phyloP scores from a whole-genome alignment of 164 flowering plant species.

The Cinnamomum micranthum region DNA sequence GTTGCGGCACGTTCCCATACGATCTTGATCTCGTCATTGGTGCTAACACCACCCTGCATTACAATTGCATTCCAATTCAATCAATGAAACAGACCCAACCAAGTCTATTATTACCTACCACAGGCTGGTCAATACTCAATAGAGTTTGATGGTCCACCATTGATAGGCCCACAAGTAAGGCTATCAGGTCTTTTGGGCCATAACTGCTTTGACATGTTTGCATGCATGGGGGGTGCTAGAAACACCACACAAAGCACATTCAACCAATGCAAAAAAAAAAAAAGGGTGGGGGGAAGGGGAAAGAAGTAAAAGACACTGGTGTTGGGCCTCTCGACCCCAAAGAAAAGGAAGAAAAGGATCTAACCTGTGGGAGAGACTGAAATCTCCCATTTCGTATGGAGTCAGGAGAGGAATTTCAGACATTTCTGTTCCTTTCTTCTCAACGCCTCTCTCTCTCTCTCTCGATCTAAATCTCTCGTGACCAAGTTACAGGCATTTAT shows the following conservation, averaged over 20 bases:
- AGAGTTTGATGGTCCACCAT: background rate
- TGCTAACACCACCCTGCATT: slow-evolving; percentile 1
- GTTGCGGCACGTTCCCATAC: slow-evolving; percentile 2
- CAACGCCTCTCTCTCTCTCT: background rate
- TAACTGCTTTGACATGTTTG: background rate
- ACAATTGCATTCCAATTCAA: background rate
- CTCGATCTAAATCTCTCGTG: no score
- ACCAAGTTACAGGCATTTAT: no score
- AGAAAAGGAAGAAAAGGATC: background rate
- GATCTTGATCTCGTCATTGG: background rate
- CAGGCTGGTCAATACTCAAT: background rate
- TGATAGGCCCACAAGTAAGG: background rate
- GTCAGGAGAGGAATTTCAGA: slow-evolving; percentile 1
- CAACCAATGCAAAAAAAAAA: background rate
- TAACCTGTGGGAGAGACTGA: slow-evolving; percentile 2
- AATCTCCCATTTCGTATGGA: background rate
- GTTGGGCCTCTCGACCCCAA: no score
- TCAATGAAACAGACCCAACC: background rate
- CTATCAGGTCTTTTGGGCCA: background rate
- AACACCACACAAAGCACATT: background rate
- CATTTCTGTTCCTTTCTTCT: background rate
- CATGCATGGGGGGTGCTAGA: no score
- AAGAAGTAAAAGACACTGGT: background rate
- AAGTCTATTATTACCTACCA: no score
- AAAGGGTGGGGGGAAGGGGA: background rate